Base-by-base conservation (phyloP, 352 stramenopile species). In the Pythium utonaiense region DNA sequence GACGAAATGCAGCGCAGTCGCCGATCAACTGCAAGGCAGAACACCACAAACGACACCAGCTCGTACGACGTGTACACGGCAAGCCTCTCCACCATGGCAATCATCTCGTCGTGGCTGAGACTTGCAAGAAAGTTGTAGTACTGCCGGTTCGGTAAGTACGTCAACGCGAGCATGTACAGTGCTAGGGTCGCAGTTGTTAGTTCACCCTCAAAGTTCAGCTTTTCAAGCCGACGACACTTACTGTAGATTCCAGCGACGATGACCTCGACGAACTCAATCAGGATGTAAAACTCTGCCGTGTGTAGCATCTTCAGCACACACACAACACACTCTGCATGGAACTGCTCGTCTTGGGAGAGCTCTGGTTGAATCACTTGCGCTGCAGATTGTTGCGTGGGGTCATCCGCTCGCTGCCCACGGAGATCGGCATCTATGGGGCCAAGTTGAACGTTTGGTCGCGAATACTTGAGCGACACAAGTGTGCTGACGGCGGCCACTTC, bases 241-340 rank as follows among this genome's bases (percentile, higher is more conserved):
- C 57, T n/a, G 59, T 41, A 21, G 30, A 57, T 3, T 68, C 17
- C 6, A 24, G 40, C 25, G 56, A 77, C 36, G 13, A 79, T n/a
- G 10, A 71, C 53, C 7, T 41, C 27, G n/a, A 60, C 58, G 8
- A 76, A 62, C 47, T 62, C 44, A 28, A 53, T 54, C 30, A 62
- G 55, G 4, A 62, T 30, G 22, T 54, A 62, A 14, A 62, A 62
- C 55, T 62, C 55, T 17, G n/a, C 34, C 41, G 53, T 62, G 30
- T 55, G 44, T 5, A 62, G 30, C 1, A 62, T 33, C 22, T 54
- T 48, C 14, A 62, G 56, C 31, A 50, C 22, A 2, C 12, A 17
- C 10, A 12, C 45, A 0, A 36, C 27, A 21, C 52, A 27, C 5
- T 27, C n/a, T 1, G 22, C 9, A 24, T 50, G 52, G 7, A 25